Conservation (phyloP, 179 eudicot species). For the Amaranthus tricolor region DNA sequence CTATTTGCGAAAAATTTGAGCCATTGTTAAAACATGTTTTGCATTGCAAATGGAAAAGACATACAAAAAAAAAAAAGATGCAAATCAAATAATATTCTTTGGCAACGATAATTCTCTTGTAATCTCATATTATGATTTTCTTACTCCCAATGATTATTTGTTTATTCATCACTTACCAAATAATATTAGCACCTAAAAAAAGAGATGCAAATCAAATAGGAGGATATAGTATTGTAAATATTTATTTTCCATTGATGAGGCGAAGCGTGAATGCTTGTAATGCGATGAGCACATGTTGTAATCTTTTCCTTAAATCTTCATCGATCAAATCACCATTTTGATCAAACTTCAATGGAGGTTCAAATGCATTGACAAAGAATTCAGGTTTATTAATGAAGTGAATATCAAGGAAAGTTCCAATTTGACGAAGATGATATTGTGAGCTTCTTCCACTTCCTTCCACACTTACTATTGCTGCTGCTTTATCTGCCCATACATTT, state of each 20-base stretch:
- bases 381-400: slow-evolving; percentile 41
- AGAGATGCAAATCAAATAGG: not conserved
- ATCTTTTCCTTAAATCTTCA: slow-evolving; percentile 4
- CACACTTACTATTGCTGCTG: slow-evolving; percentile 25
- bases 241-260: slow-evolving; percentile 17
- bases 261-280: slow-evolving; percentile 26
- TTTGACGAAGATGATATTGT: slow-evolving; percentile 37
- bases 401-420: slow-evolving; percentile 29
- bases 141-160: no score
- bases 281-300: slow-evolving; percentile 21
- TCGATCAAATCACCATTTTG: slow-evolving; percentile 30
- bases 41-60: no score
- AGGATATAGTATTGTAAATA: no score
- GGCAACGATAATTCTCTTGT: no score
- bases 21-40: no score
- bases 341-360: slow-evolving; percentile 22
- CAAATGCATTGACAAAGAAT: slow-evolving; percentile 19
- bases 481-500: slow-evolving; percentile 28
- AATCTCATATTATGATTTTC: no score
- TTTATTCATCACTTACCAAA: no score
- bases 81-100: no score
- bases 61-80: no score
- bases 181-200: no score
- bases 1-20: no score
- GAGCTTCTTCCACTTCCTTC: slow-evolving; percentile 21